Base-by-base conservation (phyloP, 2,329 filamentous ascomycete genomes). In the Ophiostoma novo-ulmi region DNA sequence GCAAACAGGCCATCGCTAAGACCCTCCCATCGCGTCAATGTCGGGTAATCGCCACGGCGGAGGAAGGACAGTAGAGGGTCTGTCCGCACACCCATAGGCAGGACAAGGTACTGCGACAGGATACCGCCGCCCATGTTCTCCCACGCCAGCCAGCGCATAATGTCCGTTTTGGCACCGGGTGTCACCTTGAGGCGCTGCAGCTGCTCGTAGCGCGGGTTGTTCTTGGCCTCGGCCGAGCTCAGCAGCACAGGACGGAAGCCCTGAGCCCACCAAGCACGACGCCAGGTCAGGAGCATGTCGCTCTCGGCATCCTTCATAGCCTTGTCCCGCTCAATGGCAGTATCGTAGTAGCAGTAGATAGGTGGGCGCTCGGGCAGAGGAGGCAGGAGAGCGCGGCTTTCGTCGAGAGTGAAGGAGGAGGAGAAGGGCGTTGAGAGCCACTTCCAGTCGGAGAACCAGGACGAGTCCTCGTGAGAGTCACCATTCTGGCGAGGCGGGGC, bases 261-360 rank as follows among this genome's bases (percentile, higher is more conserved):
- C 76, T 96, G 89, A 0, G 94, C 93, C 92, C 93, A 98, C 93
- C 94, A 98, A 2, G 94, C 94, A 65, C 93, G 87, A 72, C 94
- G 87, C 95, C 95, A 98, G 69, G 91, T 90, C 71, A 97, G 82
- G 67, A 98, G 84, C 72, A 98, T 81, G 71, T 89, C 86, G 76
- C 90, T 90, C 78, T 97, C 92, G 4, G 92, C 91, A 72, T 91
- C 86, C 75, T 87, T 87, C 68, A 87, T 85, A 22, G 85, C 85
- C 67, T 85, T 83, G 41, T 90, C 85, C 78, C 89, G 89, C 72
- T 85, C 81, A 22, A 83, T 78, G 5, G 86, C 87, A 13, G 87
- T 82, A 76, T 97, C 93, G 78, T 97, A 97, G 80, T 94, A 98
- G 74, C 93, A 97, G 80, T 97, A 98, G 70, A 98, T 89, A 0